phyloP scores from a whole-genome alignment of 306 rosid species.

The Pyrus communis region DNA sequence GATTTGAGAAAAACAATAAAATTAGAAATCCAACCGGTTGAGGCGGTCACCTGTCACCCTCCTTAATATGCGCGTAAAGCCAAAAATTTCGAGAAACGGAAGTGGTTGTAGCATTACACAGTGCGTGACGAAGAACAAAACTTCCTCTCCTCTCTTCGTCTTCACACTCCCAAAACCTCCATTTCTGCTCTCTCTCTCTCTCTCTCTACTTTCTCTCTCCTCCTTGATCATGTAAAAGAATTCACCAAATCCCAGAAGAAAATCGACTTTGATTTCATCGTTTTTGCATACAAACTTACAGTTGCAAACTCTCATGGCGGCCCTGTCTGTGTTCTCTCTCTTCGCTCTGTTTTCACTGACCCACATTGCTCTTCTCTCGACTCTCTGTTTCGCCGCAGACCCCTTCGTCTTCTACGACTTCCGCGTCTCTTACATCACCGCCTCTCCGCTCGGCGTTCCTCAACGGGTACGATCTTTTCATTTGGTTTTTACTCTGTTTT shows the following conservation, averaged over 20 bases:
- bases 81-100: neutral
- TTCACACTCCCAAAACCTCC: neutral
- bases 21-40: neutral
- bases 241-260: neutral
- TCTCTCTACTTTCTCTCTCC: neutral
- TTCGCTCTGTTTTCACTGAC: constrained; percentile 31
- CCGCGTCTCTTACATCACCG: constrained; percentile 55
- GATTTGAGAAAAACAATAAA: neutral
- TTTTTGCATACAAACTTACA: neutral
- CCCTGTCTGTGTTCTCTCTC: constrained; percentile 23
- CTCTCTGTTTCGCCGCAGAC: constrained; percentile 50
- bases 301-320: constrained; percentile 13
- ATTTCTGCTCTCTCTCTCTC: neutral
- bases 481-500: constrained; percentile 2
- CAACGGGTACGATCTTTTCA: constrained; percentile 45
- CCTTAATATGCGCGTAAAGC: neutral
- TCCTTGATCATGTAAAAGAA: constrained; percentile 2
- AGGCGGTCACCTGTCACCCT: neutral
- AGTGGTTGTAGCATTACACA: neutral
- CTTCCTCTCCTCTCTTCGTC: neutral
- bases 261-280: neutral
- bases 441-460: constrained; percentile 71
- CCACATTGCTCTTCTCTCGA: constrained; percentile 32
- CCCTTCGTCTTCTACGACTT: constrained; percentile 47
- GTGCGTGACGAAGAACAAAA: constrained; percentile 3